Conservation (phyloP, 768 basidiomycete genomes). For the Plicaturopsis crispa region DNA sequence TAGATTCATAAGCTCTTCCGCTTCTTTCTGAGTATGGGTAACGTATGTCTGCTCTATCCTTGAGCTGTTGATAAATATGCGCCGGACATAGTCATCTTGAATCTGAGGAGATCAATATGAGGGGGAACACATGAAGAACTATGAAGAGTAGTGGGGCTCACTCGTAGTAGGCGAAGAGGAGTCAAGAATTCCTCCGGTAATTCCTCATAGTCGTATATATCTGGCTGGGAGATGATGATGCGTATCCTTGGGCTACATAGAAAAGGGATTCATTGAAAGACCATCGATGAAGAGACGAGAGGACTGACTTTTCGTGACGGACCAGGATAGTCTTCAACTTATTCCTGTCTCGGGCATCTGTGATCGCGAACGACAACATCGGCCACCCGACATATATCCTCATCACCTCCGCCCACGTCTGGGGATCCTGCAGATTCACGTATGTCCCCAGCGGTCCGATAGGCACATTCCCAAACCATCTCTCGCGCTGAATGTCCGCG, state of each 20-base stretch:
- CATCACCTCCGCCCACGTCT: constrained; percentile 58
- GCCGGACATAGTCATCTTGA: constrained; percentile 63
- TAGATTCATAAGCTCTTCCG: constrained; percentile 38
- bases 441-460: constrained; percentile 75
- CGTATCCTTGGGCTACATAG: constrained; percentile 31
- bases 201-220: constrained; percentile 87
- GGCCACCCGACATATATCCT: constrained; percentile 46
- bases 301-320: constrained; percentile 55
- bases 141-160: too few species aligned
- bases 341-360: constrained; percentile 54
- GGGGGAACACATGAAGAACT: background rate
- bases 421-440: constrained; percentile 65
- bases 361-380: constrained; percentile 70
- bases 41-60: constrained; percentile 70
- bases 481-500: constrained; percentile 36
- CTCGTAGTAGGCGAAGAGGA: constrained; percentile 71
- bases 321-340: constrained; percentile 52
- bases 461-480: constrained; percentile 61
- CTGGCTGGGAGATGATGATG: constrained; percentile 62
- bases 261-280: too few species aligned
- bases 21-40: constrained; percentile 54
- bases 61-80: constrained; percentile 71
- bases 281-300: too few species aligned
- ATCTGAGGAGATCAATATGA: constrained; percentile 39
- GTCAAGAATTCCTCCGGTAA: constrained; percentile 57